These are phyloP conservation scores for Eucalyptus virginea DNA, from an alignment of 345 rosid species.

Conservation along the genomic window DNA sequence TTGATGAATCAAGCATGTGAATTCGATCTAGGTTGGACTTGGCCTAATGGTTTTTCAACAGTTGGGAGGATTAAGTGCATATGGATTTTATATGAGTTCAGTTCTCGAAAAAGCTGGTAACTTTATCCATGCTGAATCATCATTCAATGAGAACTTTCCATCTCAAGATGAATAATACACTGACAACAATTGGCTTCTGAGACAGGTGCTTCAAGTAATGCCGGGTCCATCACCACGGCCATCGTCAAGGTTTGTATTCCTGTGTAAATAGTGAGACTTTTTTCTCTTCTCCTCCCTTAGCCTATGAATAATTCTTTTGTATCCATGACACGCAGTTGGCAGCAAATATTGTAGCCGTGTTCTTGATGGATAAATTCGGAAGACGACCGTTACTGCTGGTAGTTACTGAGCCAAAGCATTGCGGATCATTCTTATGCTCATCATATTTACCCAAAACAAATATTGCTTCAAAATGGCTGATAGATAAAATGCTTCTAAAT, in stretches of 20 bases:
- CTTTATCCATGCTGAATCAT: not conserved
- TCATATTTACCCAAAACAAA: not conserved
- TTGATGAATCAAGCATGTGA: not conserved
- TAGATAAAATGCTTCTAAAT: not conserved
- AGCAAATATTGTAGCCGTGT: conserved; percentile 7
- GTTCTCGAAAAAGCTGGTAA: conserved; percentile 16
- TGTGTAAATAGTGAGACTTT: not conserved
- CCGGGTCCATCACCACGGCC: conserved; percentile 12
- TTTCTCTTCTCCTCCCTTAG: not conserved
- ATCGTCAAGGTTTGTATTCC: conserved; percentile 9
- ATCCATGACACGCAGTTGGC: not conserved
- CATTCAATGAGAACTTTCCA: not conserved
- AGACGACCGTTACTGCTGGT: conserved; percentile 15
- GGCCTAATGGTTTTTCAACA: conserved; percentile 26
- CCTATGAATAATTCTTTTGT: not conserved
- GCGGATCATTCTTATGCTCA: not conserved
- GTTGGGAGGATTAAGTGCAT: conserved; percentile 25
- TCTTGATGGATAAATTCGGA: conserved; percentile 11
- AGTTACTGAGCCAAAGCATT: not conserved
- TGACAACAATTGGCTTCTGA: not conserved
- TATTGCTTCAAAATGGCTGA: not conserved
- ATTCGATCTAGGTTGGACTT: conserved; percentile 10
- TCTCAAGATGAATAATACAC: not conserved
- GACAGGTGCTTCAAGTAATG: conserved; percentile 14
- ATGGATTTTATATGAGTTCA: conserved; percentile 15